Base-by-base conservation (phyloP, 2,329 filamentous ascomycete species). In the Curvularia hawaiiensis region DNA sequence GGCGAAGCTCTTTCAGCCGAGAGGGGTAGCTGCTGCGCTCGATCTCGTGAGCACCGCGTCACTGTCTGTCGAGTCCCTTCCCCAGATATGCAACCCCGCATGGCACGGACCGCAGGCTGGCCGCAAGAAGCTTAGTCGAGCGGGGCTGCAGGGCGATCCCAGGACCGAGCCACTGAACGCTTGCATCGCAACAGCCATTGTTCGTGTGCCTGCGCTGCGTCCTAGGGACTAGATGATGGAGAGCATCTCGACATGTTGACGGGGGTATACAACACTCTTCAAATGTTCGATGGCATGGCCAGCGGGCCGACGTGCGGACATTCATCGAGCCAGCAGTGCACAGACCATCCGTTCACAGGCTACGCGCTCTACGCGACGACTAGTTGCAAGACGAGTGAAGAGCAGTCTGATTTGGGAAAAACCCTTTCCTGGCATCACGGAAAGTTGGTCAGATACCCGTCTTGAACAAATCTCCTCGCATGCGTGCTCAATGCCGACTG, bases 11-110 rank as follows among this genome's bases (percentile, higher is more conserved):
- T 46, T 35, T 69, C 61, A 66, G 62, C 58, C 63, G 57, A 58
- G 66, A 65, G 65, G 59, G 63, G 62, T 60, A 65, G 53, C 63
- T 50, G 41, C 49, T 24, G 22, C 22, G 52, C 53, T 46, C 47
- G 57, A 64, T 61, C 66, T 68, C 63, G 63, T 68, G 63, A 63
- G 61, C 60, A 45, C 50, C 62, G 58, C 61, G 63, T 66, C 64
- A 68, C 64, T 33, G 45, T 46, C 48, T 46, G 44, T 63, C 53
- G 56, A 64, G 56, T 54, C 58, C 50, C 51, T 64, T 61, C 64
- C 66, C 66, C 66, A 66, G 63, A 65, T 59, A 67, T 64, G 57
- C 61, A 60, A 60, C 64, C 65, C 65, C 66, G 64, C 66, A 62
- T 63, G 24, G 61, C 61, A 62, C 58, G 55, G 56, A 64, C 61